phyloP scores from a whole-genome alignment of 2,329 filamentous ascomycete genomes.

The Tolypocladium paradoxum region DNA sequence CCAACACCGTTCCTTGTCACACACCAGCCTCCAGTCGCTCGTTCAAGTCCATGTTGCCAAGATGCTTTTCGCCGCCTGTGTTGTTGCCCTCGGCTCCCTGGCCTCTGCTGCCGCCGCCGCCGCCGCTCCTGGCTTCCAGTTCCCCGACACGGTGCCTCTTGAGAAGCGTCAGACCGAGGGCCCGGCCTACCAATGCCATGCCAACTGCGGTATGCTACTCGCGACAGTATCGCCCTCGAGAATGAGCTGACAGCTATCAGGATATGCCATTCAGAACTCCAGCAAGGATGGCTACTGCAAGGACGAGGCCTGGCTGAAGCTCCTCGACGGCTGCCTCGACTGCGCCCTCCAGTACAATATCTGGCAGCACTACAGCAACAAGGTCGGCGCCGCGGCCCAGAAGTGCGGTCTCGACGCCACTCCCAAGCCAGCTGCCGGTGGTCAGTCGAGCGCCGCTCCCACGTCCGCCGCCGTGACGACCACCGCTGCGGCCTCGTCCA shows the following conservation, averaged over 20 bases:
- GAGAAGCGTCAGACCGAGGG: conserved; percentile 28
- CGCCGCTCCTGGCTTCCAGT: conserved; percentile 13
- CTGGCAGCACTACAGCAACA: conserved; percentile 30
- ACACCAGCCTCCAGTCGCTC: conserved; percentile 3
- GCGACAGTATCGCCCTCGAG: not conserved
- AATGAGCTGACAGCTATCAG: conserved; percentile 8
- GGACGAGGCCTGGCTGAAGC: conserved; percentile 25
- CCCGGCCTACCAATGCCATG: conserved; percentile 35
- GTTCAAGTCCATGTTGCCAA: conserved; percentile 5
- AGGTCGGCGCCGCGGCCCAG: conserved; percentile 24
- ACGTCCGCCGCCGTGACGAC: conserved; percentile 1
- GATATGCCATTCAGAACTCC: conserved; percentile 17
- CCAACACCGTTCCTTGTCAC: not conserved
- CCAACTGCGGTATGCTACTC: conserved; percentile 34
- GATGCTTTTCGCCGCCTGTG: conserved; percentile 17
- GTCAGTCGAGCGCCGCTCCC: conserved; percentile 2
- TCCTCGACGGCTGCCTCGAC: conserved; percentile 32
- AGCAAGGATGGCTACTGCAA: conserved; percentile 17
- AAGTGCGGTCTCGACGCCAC: conserved; percentile 18
- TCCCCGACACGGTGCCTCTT: conserved; percentile 20
- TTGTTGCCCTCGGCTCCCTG: conserved; percentile 16
- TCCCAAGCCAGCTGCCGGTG: conserved; percentile 9
- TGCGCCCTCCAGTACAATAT: conserved; percentile 32
- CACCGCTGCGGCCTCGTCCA: conserved; percentile 2
- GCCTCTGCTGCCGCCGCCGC: conserved; percentile 14